Evolutionary conservation across 192 early-diverging fungal genomes (phyloP), one percentile per base, ranked within the genome.

Genomic region (Haplosporangium gracile): DNA sequence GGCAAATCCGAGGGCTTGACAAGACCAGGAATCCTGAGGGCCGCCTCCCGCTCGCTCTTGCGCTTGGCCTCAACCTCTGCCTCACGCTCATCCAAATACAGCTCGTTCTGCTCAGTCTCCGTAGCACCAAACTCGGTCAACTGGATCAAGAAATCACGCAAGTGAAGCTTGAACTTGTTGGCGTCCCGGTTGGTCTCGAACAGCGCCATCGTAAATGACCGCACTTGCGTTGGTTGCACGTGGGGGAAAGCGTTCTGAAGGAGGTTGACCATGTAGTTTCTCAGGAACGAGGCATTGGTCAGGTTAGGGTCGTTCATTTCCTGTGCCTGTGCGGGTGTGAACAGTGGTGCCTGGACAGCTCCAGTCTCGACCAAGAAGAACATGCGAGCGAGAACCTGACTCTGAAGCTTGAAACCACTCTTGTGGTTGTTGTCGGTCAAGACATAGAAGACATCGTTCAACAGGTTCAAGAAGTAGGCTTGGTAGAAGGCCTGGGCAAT

Each of bases 371-470:
- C 96, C 73, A 97, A 82, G 53, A 93, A 93, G 87, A 99, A 96
- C 92, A 99, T 94, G 77, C 96, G 94, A 43, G 95, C 95, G 39
- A 99, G 91, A 53, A 99, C 95, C 83, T 95, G 92, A 85, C 93
- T 95, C 86, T 99, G 99, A 55, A 94, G 91, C 86, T 95, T 96
- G 92, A 99, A 99, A 70, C 96, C 98, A 87, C 96, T 95, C 93
- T 98, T 99, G 92, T 99, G 98, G 85, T 97, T 97, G 65, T 96
- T 95, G 90, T 97, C 97, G 9, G 98, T 98, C 42, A 99, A 91
- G 26, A 99, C 99, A 75, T 96, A 99, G 88, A 99, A 97, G 55
- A 99, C 92, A 89, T 99, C 98, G 89, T 97, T 97, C 68, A 99
- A 89, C 63, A 99, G 90, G 82, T 92, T 96, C 68, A 99, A 77